Evolutionary conservation across 345 rosid genomes (phyloP).

Genomic region (Trapa incisa): DNA sequence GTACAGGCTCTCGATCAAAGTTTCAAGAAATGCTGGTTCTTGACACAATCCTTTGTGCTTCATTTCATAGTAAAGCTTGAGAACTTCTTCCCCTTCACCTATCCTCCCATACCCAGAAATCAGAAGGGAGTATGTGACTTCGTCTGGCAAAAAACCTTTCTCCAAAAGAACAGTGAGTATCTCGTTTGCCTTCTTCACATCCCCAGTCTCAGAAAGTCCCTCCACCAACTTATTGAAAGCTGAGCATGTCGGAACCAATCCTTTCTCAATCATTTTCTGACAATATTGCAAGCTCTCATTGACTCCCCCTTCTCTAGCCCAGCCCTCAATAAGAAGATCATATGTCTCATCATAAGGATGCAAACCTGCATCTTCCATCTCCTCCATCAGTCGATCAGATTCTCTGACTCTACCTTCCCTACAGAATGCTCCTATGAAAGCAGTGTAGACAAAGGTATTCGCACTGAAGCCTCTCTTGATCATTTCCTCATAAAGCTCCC

Average conservation of each 20-base stretch:
- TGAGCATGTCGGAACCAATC: constrained; percentile 33
- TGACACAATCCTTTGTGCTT: constrained; percentile 33
- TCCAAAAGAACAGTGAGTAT: constrained; percentile 35
- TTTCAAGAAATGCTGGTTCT: constrained; percentile 21
- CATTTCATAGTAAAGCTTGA: constrained; percentile 67
- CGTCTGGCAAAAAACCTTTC: constrained; percentile 44
- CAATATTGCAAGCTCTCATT: constrained; percentile 31
- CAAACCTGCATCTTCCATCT: constrained; percentile 40
- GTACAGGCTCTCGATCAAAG: constrained; percentile 38
- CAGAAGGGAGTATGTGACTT: constrained; percentile 32
- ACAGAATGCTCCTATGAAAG: constrained; percentile 38
- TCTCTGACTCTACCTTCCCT: constrained; percentile 28
- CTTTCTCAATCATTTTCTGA: constrained; percentile 34
- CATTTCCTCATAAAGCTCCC: constrained; percentile 53
- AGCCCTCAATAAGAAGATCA: constrained; percentile 36
- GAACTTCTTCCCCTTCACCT: constrained; percentile 36
- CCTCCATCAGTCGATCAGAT: constrained; percentile 33
- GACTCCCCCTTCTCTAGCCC: constrained; percentile 33
- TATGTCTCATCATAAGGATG: constrained; percentile 49
- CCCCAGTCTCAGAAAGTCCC: constrained; percentile 29
- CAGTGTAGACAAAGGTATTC: constrained; percentile 47
- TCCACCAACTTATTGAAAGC: constrained; percentile 43
- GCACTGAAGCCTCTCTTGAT: constrained; percentile 46
- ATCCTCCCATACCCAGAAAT: constrained; percentile 35
- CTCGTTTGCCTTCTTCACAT: constrained; percentile 29